phyloP scores from a whole-genome alignment of 441 rosid species.

The Bruguiera hainesii region DNA sequence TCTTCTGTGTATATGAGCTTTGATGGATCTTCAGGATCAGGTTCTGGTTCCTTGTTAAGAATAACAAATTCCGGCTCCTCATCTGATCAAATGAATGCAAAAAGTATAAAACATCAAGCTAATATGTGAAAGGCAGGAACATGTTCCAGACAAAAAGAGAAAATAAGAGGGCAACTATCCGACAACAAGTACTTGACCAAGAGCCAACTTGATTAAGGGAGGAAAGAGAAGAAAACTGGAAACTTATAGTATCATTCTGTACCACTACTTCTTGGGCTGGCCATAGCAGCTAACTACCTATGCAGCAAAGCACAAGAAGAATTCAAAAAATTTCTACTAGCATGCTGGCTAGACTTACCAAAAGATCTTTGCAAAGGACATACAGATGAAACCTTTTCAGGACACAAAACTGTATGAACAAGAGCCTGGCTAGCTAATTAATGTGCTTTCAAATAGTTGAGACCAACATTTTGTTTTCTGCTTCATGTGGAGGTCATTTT shows the following conservation, averaged over 20 bases:
- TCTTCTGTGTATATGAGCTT: constrained; percentile 63
- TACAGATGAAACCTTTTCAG: no score
- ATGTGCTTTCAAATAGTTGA: no score
- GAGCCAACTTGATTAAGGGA: neutral
- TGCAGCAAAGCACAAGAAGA: no score
- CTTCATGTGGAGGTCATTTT: no score
- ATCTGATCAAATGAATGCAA: constrained; percentile 46
- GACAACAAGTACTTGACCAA: neutral
- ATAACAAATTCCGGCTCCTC: constrained; percentile 69
- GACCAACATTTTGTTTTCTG: no score
- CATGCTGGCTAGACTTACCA: no score
- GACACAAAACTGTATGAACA: no score
- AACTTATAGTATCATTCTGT: neutral
- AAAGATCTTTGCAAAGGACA: no score
- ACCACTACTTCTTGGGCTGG: neutral
- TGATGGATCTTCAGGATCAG: constrained; percentile 80
- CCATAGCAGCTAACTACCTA: no score
- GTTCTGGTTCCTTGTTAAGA: constrained; percentile 77
- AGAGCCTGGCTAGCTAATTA: no score
- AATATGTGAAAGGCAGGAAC: constrained; percentile 1
- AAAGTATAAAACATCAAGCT: constrained; percentile 11
- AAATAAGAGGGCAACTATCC: neutral
- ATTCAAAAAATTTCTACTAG: no score
- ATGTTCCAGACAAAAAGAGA: neutral
- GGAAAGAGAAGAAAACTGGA: neutral